These are phyloP conservation scores for Helminthosporium solani DNA, from an alignment of 2,329 filamentous ascomycete genomes.

Conservation along the genomic window DNA sequence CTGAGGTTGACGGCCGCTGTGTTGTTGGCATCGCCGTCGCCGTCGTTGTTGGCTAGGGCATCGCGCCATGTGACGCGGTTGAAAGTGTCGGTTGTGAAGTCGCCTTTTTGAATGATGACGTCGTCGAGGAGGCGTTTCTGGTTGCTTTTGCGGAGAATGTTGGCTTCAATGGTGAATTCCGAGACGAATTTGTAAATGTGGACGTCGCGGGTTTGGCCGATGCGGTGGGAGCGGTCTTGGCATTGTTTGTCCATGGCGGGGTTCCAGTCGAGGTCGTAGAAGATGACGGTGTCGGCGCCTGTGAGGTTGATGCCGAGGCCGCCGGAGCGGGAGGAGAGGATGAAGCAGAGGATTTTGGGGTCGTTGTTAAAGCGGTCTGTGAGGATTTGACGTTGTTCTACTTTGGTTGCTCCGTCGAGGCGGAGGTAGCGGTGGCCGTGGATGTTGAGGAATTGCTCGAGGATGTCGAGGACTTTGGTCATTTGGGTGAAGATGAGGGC, in stretches of 20 bases:
- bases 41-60: constrained; percentile 64
- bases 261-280: constrained; percentile 99
- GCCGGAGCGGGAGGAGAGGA: constrained; percentile 89
- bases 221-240: constrained; percentile 94
- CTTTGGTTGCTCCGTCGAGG: constrained; percentile 92
- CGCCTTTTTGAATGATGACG: constrained; percentile 96
- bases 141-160: constrained; percentile 92
- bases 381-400: constrained; percentile 91
- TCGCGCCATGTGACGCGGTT: constrained; percentile 72
- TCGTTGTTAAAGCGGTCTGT: constrained; percentile 98
- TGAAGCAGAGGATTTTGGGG: constrained; percentile 88
- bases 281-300: constrained; percentile 95
- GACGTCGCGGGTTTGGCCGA: constrained; percentile 95
- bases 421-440: constrained; percentile 96
- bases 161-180: constrained; percentile 85
- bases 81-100: constrained; percentile 96
- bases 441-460: constrained; percentile 97
- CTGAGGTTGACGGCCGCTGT: constrained; percentile 36
- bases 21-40: too few relatives aligned
- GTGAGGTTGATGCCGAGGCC: constrained; percentile 96
- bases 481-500: constrained; percentile 99
- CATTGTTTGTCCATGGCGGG: constrained; percentile 99
- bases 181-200: constrained; percentile 78
- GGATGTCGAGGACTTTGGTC: constrained; percentile 96
- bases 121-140: constrained; percentile 98